Evolutionary conservation across 495 filamentous ascomycete species (phyloP).

Genomic region (Hypomontagnella submonticulosa): DNA sequence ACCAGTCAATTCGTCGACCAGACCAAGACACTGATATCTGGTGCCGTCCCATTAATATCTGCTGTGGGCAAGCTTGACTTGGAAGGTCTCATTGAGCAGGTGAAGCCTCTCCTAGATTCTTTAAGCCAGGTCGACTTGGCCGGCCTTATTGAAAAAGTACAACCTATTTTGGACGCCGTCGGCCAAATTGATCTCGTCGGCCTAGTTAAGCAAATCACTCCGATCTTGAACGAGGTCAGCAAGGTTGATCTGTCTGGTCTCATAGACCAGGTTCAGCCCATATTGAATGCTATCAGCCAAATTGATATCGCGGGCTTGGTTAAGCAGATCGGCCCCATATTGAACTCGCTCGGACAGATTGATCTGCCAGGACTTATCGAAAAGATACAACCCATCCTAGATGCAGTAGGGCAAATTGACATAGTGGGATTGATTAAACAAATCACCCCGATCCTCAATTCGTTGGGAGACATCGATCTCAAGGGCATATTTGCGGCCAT

Average conservation of each 20-base stretch:
- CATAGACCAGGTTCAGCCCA: conserved; percentile 47
- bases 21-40: conserved; percentile 51
- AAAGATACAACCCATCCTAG: conserved; percentile 49
- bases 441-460: conserved; percentile 53
- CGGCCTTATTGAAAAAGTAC: conserved; percentile 55
- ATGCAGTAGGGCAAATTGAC: conserved; percentile 46
- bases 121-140: conserved; percentile 56
- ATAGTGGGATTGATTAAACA: conserved; percentile 51
- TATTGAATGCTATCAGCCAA: conserved; percentile 46
- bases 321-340: conserved; percentile 52
- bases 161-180: conserved; percentile 55
- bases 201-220: conserved; percentile 40
- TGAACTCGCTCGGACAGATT: conserved; percentile 51
- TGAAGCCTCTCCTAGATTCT: conserved; percentile 51
- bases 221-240: conserved; percentile 46
- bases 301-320: conserved; percentile 50
- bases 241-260: conserved; percentile 51
- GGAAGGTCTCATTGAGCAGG: conserved; percentile 48
- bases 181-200: conserved; percentile 56
- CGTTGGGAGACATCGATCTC: conserved; percentile 56
- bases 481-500: conserved; percentile 53
- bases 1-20: conserved; percentile 57
- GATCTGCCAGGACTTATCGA: conserved; percentile 48
- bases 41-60: conserved; percentile 50
- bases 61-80: conserved; percentile 53